Evolutionary conservation across 2,329 filamentous ascomycete species (phyloP), one percentile per base, ranked within the genome.

Genomic region (Paraconiothyrium sp.): DNA sequence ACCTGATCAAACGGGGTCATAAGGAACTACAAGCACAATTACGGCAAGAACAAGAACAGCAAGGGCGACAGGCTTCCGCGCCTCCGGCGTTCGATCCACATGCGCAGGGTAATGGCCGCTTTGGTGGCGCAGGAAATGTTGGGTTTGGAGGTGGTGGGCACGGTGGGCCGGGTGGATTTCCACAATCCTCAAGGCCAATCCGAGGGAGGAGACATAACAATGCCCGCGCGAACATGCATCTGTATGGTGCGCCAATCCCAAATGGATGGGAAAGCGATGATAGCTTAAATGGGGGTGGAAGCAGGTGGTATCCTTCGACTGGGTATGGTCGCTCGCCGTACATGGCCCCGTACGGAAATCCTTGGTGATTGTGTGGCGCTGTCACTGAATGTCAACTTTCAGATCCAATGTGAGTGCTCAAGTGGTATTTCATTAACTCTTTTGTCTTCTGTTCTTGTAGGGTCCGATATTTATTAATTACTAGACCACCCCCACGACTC

Each of bases 401-500:
- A 16, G 5, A 49, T 34, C 14, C 13, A 30, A 5, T 13, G 8
- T 32, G 2, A 16, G 22, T 27, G 2, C 16, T 51, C 16, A 41
- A 16, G 20, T 20, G 20, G 20, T 20, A 20, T 20, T 20, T 20
- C 20, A 20, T 20, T 41, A 20, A n/a, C 5, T 4, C 5, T 41
- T n/a, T 20, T n/a, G n/a, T 41, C 8, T n/a, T 1, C n/a, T n/a
- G n/a, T n/a, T 4, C n/a, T 7, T n/a, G 3, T 41, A 4, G 10
- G 2, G 35, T 37, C 5, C 10, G 13, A n/a, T 41, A 39, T 37
- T 51, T 57, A 20, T 58, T 14, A 68, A 58, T n/a, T 47, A 16
- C 20, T 10, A 47, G 54, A 13, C 74, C 74, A 76, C 4, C 74
- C 73, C 75, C 75, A 77, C 13, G 75, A 75, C n/a, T 77, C 73